These are phyloP conservation scores for Pseudozyma flocculosa DNA, from an alignment of 1,284 basidiomycete genomes.

Conservation along the genomic window DNA sequence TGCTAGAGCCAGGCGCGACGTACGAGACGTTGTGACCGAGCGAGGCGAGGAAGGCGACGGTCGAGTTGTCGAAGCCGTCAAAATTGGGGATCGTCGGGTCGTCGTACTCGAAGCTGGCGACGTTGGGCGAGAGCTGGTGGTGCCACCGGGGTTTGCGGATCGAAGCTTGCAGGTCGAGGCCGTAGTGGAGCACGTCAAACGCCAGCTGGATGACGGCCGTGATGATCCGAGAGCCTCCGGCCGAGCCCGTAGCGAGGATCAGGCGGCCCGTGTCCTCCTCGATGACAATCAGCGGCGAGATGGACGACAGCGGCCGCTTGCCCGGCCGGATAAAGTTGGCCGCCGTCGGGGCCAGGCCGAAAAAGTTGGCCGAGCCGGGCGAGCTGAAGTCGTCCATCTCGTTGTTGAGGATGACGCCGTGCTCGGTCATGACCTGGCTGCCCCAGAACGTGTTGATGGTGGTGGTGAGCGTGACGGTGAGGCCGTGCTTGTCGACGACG, in stretches of 20 bases:
- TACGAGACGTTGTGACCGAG: conserved; percentile 57
- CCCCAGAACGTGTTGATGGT: conserved; percentile 61
- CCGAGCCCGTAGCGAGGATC: conserved; percentile 58
- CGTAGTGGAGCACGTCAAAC: conserved; percentile 43
- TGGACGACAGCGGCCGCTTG: conserved; percentile 60
- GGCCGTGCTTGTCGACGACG: conserved; percentile 57
- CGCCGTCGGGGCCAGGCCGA: conserved; percentile 51
- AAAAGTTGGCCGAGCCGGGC: conserved; percentile 57
- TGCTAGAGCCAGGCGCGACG: conserved; percentile 35
- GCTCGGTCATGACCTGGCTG: conserved; percentile 31
- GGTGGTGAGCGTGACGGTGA: conserved; percentile 60
- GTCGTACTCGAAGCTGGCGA: conserved; percentile 56
- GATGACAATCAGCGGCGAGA: conserved; percentile 59
- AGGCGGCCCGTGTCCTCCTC: conserved; percentile 54
- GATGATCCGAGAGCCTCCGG: conserved; percentile 60
- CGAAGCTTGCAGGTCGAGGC: conserved; percentile 37
- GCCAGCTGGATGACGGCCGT: conserved; percentile 59
- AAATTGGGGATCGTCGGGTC: conserved; percentile 38
- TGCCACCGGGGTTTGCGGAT: conserved; percentile 60
- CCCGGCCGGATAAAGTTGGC: conserved; percentile 59
- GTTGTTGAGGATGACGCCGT: conserved; percentile 52
- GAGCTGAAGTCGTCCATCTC: conserved; percentile 60
- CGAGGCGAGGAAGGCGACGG: conserved; percentile 49
- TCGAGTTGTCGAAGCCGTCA: conserved; percentile 57
- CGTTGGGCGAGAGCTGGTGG: conserved; percentile 58